phyloP scores from a whole-genome alignment of 2,329 filamentous ascomycete species.

The Dothistroma pini region DNA sequence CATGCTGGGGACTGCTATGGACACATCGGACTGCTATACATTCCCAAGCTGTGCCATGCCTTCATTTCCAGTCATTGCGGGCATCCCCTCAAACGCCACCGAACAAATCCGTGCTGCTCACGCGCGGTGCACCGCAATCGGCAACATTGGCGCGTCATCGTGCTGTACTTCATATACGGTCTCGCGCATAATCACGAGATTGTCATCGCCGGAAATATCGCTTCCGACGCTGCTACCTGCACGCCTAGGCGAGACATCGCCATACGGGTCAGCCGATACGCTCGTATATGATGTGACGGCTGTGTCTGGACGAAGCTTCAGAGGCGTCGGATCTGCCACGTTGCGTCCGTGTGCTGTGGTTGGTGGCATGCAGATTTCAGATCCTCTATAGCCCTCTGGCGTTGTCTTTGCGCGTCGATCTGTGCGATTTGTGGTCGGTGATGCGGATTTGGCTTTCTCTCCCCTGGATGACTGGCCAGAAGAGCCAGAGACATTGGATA shows the following conservation, averaged over 20 bases:
- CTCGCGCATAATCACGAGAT: slow-evolving; percentile 29
- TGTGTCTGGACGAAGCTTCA: slow-evolving; percentile 23
- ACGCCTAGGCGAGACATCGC: slow-evolving; percentile 13
- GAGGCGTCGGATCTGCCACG: slow-evolving; percentile 1
- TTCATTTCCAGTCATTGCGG: not conserved
- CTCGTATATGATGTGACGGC: slow-evolving; percentile 10
- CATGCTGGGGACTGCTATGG: not conserved
- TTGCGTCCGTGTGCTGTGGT: not conserved
- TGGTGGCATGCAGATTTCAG: slow-evolving; percentile 4
- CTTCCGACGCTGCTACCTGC: slow-evolving; percentile 17
- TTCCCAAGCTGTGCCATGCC: not conserved
- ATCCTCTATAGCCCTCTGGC: slow-evolving; percentile 1
- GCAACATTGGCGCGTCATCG: slow-evolving; percentile 24
- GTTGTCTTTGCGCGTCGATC: not conserved
- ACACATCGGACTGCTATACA: not conserved
- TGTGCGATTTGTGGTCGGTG: slow-evolving; percentile 7
- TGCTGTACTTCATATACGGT: slow-evolving; percentile 27
- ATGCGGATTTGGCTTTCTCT: slow-evolving; percentile 14
- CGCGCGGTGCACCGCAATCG: slow-evolving; percentile 11
- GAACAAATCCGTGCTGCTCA: slow-evolving; percentile 7
- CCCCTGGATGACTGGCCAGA: slow-evolving; percentile 17
- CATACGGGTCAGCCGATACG: slow-evolving; percentile 18
- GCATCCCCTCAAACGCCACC: not conserved
- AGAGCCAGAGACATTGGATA: slow-evolving; percentile 26
- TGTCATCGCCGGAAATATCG: slow-evolving; percentile 21